Conservation (phyloP, 345 rosid genomes). For the Balakata baccata region DNA sequence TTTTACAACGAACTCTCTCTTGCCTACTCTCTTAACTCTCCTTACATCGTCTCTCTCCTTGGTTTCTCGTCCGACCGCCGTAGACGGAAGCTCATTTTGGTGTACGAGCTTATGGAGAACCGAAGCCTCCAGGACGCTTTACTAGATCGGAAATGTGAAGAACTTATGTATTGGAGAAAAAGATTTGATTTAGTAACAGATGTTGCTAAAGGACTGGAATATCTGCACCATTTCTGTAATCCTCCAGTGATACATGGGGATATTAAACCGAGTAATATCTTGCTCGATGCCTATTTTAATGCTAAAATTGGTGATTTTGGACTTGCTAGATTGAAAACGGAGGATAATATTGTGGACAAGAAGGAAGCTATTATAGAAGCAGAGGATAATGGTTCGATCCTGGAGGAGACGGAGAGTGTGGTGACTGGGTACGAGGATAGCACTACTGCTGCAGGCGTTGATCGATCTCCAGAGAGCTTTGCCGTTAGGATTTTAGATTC, state of each 20-base stretch:
- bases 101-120: conserved; percentile 73
- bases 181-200: conserved; percentile 28
- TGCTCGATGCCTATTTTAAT: conserved; percentile 49
- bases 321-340: conserved; percentile 58
- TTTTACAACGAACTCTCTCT: conserved; percentile 60
- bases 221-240: conserved; percentile 34
- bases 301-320: conserved; percentile 82
- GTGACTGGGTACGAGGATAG: conserved; percentile 53
- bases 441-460: conserved; percentile 20
- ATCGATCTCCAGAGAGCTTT: conserved; percentile 52
- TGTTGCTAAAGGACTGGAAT: conserved; percentile 22
- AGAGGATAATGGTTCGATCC: conserved; percentile 67
- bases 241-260: conserved; percentile 68
- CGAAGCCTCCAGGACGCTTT: conserved; percentile 69
- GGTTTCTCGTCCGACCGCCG: conserved; percentile 69
- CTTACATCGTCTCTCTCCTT: conserved; percentile 48
- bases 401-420: conserved; percentile 65
- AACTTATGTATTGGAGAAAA: conserved; percentile 58
- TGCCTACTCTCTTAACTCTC: conserved; percentile 13
- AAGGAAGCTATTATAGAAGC: conserved; percentile 16
- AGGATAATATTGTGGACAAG: conserved; percentile 36
- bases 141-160: conserved; percentile 64
- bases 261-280: conserved; percentile 64
- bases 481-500: conserved; percentile 40
- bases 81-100: conserved; percentile 43